Conservation (phyloP, 345 rosid genomes). For the Trapa bicornis region DNA sequence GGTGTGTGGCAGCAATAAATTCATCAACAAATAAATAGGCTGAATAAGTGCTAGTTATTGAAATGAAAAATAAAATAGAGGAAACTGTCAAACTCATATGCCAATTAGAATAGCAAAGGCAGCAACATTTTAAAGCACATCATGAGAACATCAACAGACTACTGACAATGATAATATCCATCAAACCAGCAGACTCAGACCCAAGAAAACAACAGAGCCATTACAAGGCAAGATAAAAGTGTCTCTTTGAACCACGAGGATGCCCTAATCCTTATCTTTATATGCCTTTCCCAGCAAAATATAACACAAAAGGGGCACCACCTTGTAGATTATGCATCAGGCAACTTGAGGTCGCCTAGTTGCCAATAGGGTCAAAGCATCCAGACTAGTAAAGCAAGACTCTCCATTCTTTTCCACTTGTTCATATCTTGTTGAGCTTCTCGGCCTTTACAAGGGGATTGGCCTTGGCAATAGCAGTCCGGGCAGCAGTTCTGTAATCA, state of each 20-base stretch:
- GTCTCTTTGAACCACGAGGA: conserved; percentile 19
- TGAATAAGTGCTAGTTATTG: background rate
- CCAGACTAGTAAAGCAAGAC: conserved; percentile 11
- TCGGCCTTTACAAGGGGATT: no score
- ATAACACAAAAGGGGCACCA: conserved; percentile 31
- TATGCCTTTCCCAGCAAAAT: conserved; percentile 11
- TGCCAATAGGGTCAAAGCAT: conserved; percentile 14
- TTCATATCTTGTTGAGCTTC: no score
- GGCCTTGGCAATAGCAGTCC: no score
- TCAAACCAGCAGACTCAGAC: conserved; percentile 30
- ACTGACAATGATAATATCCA: conserved; percentile 22
- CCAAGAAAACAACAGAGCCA: conserved; percentile 25
- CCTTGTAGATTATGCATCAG: conserved; percentile 12
- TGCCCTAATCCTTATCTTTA: conserved; percentile 16
- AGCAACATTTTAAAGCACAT: conserved; percentile 13
- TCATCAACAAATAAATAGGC: no score
- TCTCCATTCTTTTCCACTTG: background rate
- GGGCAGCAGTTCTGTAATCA: no score
- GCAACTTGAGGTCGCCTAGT: conserved; percentile 17
- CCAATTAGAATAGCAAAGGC: conserved; percentile 17
- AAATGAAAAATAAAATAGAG: no score
- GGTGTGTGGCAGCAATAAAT: no score
- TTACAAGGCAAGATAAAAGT: conserved; percentile 22
- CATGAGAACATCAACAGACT: conserved; percentile 14
- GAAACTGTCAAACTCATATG: no score